phyloP scores from a whole-genome alignment of 805 yeast species.

The Pichia phayaonensis region DNA sequence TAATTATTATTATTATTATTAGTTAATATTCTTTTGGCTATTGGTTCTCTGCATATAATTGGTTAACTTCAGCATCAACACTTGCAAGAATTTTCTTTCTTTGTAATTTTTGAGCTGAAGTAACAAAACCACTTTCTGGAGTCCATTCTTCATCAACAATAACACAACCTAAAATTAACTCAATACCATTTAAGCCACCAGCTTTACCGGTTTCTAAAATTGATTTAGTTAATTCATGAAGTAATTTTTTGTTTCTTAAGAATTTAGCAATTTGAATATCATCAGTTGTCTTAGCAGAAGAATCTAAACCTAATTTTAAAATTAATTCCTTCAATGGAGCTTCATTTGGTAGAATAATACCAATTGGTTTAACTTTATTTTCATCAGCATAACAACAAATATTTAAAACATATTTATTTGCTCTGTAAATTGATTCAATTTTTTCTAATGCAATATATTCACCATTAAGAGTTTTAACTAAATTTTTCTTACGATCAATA shows the following conservation, averaged over 20 bases:
- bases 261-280: slow-evolving; percentile 38
- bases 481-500: slow-evolving; percentile 91
- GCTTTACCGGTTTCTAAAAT: slow-evolving; percentile 68
- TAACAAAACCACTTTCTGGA: slow-evolving; percentile 88
- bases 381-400: slow-evolving; percentile 92
- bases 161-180: slow-evolving; percentile 70
- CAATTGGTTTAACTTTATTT: slow-evolving; percentile 83
- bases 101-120: slow-evolving; percentile 94
- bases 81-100: slow-evolving; percentile 78
- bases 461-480: slow-evolving; percentile 93
- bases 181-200: slow-evolving; percentile 81
- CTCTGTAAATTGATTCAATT: slow-evolving; percentile 84
- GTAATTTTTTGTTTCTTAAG: slow-evolving; percentile 50
- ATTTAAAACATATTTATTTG: slow-evolving; percentile 68
- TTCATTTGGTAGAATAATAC: slow-evolving; percentile 80
- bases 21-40: not conserved
- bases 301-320: slow-evolving; percentile 44
- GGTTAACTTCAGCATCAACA: slow-evolving; percentile 60
- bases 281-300: slow-evolving; percentile 24
- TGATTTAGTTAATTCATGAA: slow-evolving; percentile 45
- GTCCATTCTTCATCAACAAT: slow-evolving; percentile 93
- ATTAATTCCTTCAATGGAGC: slow-evolving; percentile 53
- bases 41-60: slow-evolving; percentile 38
- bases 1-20: no score
- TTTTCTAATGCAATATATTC: slow-evolving; percentile 97